A percentile compares a stretch with the other conserved stretches of the same genome.
Conservation (phyloP, 2,329 filamentous ascomycete genomes). For the Diaporthe eres region DNA sequence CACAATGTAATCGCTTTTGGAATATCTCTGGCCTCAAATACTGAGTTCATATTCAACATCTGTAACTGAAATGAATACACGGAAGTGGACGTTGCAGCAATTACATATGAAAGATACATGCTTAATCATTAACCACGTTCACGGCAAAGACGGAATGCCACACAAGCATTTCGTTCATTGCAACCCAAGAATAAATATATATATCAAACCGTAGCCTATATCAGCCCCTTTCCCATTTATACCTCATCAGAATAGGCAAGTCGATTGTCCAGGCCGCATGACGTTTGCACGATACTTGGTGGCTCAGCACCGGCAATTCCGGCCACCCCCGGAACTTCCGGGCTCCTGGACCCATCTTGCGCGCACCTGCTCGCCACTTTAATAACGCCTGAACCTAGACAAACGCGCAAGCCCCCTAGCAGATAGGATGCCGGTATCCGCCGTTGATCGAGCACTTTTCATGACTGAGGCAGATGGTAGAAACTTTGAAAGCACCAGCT, state of each 20-base stretch:
- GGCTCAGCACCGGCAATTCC: conserved; percentile 3
- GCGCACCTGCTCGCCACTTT: neutral
- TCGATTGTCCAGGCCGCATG: neutral
- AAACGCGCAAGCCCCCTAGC: neutral
- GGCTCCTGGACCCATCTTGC: neutral
- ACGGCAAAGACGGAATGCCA: neutral
- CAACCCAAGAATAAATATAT: neutral
- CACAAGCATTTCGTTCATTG: neutral
- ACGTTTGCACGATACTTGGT: neutral
- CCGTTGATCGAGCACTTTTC: neutral
- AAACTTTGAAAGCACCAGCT: too few species aligned
- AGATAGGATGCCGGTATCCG: neutral
- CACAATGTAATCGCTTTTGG: neutral
- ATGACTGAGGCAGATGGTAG: too few species aligned
- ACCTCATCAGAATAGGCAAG: neutral
- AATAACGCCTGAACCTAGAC: conserved; percentile 7
- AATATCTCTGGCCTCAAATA: neutral
- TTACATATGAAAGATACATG: neutral
- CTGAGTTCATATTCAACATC: neutral
- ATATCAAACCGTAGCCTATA: neutral
- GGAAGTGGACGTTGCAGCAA: neutral
- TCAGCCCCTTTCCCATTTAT: neutral
- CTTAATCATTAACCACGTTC: neutral
- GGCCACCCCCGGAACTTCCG: neutral
- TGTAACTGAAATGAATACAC: neutral